Conservation (phyloP, 768 basidiomycete species). For the Suillus brevipes region DNA sequence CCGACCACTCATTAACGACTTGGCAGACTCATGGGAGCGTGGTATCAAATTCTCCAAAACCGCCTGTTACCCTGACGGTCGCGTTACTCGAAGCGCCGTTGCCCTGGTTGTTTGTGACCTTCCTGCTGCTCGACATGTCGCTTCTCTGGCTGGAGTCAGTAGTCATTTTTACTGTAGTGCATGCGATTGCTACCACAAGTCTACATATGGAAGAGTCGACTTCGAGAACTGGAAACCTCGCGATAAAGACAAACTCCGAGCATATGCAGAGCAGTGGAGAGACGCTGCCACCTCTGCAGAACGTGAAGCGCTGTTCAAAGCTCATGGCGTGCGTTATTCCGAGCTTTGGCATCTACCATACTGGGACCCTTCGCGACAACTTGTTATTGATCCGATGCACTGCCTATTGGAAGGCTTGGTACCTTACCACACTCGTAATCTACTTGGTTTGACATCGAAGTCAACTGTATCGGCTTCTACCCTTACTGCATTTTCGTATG, state of each 20-base stretch:
- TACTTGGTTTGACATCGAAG: conserved; percentile 6
- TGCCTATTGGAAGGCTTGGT: background rate
- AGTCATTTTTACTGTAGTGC: conserved; percentile 30
- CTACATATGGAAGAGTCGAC: conserved; percentile 4
- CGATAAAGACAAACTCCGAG: conserved; percentile 11
- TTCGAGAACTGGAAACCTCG: conserved; percentile 15
- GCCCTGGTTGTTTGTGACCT: conserved; percentile 33
- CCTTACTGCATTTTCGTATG: background rate
- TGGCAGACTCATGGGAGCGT: conserved; percentile 16
- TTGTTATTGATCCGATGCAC: conserved; percentile 24
- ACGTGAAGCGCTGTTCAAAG: conserved; percentile 8
- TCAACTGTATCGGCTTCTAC: background rate
- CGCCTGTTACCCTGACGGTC: conserved; percentile 11
- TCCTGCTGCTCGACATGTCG: conserved; percentile 22
- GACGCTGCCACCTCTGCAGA: conserved; percentile 6
- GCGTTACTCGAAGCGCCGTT: conserved; percentile 17
- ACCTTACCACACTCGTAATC: background rate
- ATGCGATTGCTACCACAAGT: conserved; percentile 23
- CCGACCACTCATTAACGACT: conserved; percentile 11
- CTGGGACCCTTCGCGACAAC: conserved; percentile 17
- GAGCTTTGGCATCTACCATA: conserved; percentile 20
- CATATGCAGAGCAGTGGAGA: conserved; percentile 14
- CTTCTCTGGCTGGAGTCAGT: conserved; percentile 24
- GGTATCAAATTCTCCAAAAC: conserved; percentile 20
- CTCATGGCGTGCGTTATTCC: conserved; percentile 18